Percentiles rank a stretch among this genome's conserved stretches.
Conservation (phyloP, 768 basidiomycete genomes). For the Lentinula raphanica region DNA sequence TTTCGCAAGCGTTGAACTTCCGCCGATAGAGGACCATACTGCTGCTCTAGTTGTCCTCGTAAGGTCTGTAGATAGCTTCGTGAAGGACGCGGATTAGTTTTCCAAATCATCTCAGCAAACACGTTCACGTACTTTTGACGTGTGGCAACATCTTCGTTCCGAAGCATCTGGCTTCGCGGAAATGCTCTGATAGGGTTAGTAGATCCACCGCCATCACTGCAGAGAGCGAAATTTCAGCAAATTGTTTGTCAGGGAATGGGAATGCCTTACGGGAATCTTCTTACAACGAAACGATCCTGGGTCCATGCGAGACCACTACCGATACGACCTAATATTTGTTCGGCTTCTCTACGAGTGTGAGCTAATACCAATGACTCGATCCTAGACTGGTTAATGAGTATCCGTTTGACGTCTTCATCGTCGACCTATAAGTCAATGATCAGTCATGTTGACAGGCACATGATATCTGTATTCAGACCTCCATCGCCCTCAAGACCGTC, state of each 20-base stretch:
- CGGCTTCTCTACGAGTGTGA: conserved; percentile 55
- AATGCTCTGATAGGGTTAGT: conserved; percentile 33
- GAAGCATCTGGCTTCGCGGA: conserved; percentile 22
- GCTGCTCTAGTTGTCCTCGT: conserved; percentile 31
- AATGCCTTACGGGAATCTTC: conserved; percentile 54
- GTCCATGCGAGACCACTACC: conserved; percentile 61
- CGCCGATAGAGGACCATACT: conserved; percentile 25
- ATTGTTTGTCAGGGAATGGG: not conserved
- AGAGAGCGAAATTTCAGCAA: not conserved
- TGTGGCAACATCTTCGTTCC: conserved; percentile 32
- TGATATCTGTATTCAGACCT: conserved; percentile 42
- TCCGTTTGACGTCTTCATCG: conserved; percentile 68
- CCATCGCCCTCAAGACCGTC: conserved; percentile 79
- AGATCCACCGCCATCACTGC: conserved; percentile 65
- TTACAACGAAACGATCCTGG: conserved; percentile 56
- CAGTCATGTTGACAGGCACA: not conserved
- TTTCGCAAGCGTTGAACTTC: conserved; percentile 23
- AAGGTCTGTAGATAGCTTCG: conserved; percentile 43
- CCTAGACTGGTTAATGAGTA: conserved; percentile 67
- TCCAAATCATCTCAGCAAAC: not conserved
- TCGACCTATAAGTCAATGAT: conserved; percentile 48
- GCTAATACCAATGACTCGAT: conserved; percentile 77
- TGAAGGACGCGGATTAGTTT: not conserved
- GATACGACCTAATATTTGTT: conserved; percentile 38
- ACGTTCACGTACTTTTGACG: conserved; percentile 39